Percentiles rank a stretch among this genome's conserved stretches.
These are phyloP conservation scores for Leccinum incarnatum DNA, from an alignment of 768 basidiomycete species.

Conservation along the genomic window DNA sequence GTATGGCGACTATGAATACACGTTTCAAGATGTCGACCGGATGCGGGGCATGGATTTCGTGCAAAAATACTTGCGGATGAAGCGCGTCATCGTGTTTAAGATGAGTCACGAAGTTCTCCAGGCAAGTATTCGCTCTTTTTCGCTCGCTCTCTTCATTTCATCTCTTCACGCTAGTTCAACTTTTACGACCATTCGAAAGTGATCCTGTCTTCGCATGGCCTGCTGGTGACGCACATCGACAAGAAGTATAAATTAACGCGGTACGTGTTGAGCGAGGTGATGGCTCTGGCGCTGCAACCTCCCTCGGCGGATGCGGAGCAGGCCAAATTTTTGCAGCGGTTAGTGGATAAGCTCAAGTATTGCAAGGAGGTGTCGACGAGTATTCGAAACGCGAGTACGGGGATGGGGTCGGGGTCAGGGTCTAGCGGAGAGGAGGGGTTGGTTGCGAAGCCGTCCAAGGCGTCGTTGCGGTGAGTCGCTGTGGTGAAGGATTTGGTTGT, in stretches of 20 bases:
- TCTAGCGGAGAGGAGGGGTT: conserved; percentile 8
- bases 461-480: conserved; percentile 11
- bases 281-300: conserved; percentile 50
- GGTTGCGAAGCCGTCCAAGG: conserved; percentile 19
- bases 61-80: conserved; percentile 94
- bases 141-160: not conserved
- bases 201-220: conserved; percentile 78
- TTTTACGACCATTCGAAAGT: conserved; percentile 98
- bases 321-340: conserved; percentile 57
- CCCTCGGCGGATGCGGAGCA: conserved; percentile 48
- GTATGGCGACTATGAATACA: conserved; percentile 81
- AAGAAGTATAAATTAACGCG: conserved; percentile 78
- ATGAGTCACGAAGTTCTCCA: conserved; percentile 95
- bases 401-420: conserved; percentile 28
- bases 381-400: conserved; percentile 59
- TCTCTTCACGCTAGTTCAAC: conserved; percentile 70
- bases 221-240: conserved; percentile 86
- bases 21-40: conserved; percentile 64
- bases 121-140: conserved; percentile 43
- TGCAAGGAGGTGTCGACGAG: conserved; percentile 80
- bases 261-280: conserved; percentile 68
- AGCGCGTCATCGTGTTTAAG: conserved; percentile 95
- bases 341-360: conserved; percentile 81
- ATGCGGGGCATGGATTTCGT: conserved; percentile 93
- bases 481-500: no score